These are phyloP conservation scores for Eucalyptus curtisii DNA, from an alignment of 345 rosid genomes.

Conservation along the genomic window DNA sequence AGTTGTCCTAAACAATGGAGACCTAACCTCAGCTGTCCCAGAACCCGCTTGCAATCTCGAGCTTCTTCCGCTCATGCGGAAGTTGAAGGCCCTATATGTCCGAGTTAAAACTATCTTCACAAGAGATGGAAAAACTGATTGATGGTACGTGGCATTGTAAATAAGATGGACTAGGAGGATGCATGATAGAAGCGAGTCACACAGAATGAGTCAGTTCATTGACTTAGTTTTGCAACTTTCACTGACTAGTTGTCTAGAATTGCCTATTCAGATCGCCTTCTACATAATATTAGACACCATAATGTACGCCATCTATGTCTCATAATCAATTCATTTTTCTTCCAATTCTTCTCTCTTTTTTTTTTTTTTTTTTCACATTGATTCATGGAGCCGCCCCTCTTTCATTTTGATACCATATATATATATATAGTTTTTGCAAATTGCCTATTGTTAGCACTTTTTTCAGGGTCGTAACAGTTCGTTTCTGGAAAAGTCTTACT, in stretches of 20 bases:
- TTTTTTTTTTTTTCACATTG: neutral
- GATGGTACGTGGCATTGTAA: neutral
- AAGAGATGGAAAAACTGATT: neutral
- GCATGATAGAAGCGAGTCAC: neutral
- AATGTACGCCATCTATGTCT: neutral
- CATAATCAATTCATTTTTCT: too few species aligned
- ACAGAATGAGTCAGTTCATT: neutral
- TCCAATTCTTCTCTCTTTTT: neutral
- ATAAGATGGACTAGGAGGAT: neutral
- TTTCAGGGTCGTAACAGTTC: neutral
- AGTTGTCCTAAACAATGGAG: neutral
- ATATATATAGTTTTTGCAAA: neutral
- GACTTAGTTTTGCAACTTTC: neutral
- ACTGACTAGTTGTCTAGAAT: neutral
- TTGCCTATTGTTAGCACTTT: neutral
- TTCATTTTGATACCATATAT: neutral
- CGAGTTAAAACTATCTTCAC: neutral
- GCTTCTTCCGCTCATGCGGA: neutral
- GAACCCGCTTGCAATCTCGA: neutral
- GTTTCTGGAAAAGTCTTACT: neutral
- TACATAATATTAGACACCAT: neutral
- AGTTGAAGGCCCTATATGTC: neutral
- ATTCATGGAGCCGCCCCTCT: neutral
- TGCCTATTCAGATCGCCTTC: neutral
- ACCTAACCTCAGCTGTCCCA: neutral